Conservation (phyloP, 2,329 filamentous ascomycete species). For the Xylaria sp. region DNA sequence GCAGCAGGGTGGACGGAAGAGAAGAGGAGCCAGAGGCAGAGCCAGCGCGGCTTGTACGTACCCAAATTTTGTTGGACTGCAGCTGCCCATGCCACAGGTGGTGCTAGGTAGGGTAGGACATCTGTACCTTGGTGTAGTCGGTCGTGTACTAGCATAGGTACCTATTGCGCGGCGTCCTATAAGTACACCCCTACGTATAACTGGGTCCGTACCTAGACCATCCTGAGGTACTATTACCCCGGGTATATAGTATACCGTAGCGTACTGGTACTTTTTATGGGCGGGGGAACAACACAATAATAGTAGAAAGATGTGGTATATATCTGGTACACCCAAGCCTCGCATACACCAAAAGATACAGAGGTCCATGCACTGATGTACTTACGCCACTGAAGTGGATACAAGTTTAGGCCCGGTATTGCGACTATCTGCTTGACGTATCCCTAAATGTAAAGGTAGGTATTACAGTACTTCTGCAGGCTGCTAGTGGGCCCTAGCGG, state of each 20-base stretch:
- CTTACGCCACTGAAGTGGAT: background rate
- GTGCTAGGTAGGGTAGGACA: slow-evolving; percentile 16
- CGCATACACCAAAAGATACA: background rate
- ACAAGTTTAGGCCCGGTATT: background rate
- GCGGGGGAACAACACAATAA: background rate
- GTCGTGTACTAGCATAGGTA: background rate
- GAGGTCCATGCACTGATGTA: background rate
- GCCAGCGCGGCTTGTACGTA: slow-evolving; percentile 35
- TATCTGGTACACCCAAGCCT: background rate
- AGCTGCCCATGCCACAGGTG: slow-evolving; percentile 36
- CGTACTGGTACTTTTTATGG: background rate
- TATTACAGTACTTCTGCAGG: slow-evolving; percentile 24
- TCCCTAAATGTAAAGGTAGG: slow-evolving; percentile 2
- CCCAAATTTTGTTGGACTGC: slow-evolving; percentile 38
- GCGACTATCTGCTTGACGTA: background rate
- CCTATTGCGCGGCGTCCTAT: background rate
- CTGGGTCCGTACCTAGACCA: too few species aligned
- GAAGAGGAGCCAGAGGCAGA: slow-evolving; percentile 40
- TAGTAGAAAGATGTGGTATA: background rate
- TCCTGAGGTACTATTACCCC: background rate
- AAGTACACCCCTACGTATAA: background rate
- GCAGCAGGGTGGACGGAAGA: slow-evolving; percentile 44
- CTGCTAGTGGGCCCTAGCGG: slow-evolving; percentile 14
- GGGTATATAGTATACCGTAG: background rate
- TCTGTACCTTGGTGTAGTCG: slow-evolving; percentile 11